These are phyloP conservation scores for Gossypium schwendimanii DNA, from an alignment of 441 rosid species.

Conservation along the genomic window DNA sequence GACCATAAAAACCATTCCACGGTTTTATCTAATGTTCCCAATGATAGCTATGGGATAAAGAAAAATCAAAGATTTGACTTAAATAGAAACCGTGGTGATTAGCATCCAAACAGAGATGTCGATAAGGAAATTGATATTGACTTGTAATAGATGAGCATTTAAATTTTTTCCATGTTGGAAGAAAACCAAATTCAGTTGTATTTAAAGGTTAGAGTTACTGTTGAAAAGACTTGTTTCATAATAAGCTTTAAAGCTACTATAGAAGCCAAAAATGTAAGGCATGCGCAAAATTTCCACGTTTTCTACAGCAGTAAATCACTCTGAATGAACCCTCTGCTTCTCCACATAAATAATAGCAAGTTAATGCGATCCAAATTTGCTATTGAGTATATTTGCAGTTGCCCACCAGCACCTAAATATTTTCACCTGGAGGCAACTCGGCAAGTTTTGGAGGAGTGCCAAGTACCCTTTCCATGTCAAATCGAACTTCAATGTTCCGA, in stretches of 20 bases:
- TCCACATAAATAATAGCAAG: background rate
- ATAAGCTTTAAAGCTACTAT: background rate
- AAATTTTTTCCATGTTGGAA: background rate
- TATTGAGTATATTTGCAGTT: background rate
- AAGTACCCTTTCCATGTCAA: constrained; percentile 90
- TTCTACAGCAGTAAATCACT: background rate
- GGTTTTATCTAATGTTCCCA: background rate
- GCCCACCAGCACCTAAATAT: constrained; percentile 23
- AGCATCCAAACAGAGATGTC: background rate
- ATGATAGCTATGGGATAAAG: background rate
- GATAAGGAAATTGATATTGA: background rate
- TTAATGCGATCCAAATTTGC: constrained; percentile 8
- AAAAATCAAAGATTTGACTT: background rate
- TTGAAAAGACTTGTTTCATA: background rate
- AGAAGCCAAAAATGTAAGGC: background rate
- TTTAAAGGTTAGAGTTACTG: background rate
- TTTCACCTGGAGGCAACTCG: constrained; percentile 86
- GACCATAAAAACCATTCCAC: background rate
- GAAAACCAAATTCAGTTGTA: background rate
- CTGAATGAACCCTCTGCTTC: constrained; percentile 1
- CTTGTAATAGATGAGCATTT: background rate
- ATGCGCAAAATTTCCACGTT: background rate
- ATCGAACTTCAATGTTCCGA: constrained; percentile 91
- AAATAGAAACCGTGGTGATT: background rate
- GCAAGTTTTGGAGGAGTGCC: constrained; percentile 70